Evolutionary conservation across 345 rosid genomes (phyloP), one percentile per base, ranked within the genome.

Genomic region (Eucalyptus tenuipes): DNA sequence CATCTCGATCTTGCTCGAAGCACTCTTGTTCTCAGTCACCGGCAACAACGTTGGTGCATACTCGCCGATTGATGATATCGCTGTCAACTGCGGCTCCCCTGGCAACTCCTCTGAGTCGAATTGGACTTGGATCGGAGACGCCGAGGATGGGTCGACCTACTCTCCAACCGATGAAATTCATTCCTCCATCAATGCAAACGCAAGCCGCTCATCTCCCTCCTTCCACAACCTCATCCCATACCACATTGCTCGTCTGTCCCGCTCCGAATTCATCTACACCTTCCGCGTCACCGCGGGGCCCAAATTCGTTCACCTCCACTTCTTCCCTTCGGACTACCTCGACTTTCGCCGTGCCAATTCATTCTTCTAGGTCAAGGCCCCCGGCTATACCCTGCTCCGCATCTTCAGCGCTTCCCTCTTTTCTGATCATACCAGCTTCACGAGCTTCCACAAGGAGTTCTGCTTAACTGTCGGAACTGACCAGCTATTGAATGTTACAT

Each of bases 241-340:
- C 91, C 24, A 49, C 50, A 75, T 90, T 8, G 92, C 92, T 8
- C 88, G 90, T 3, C 79, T 92, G 40, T 86, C 87, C 29, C 50
- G 7, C 17, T 87, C 91, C 10, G 14, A 55, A 7, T 89, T 93
- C 91, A 89, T 89, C 53, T 93, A 91, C 88, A 89, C 87, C 22
- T 50, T 50, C 53, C 8, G 53, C 53, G 8, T 17, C 53, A 50
- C 53, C 22, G 53, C 22, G 7, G 53, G 53, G 53, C 53, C 53
- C 8, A 50, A 0, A 50, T 50, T 50, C 22, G 53, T 50, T 50
- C 53, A 3, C 53, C 53, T 50, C 53, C 18, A 49, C 52, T 91
- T 91, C 90, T 86, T 68, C 71, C 90, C 91, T 3, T 61, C 71
- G 18, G 5, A 90, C 3, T 89, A 88, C 85, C 37, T 86, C 27